A percentile compares a stretch with the other conserved stretches of the same genome.
Conservation (phyloP, 352 stramenopile genomes). For the Globisporangium takayamanum region DNA sequence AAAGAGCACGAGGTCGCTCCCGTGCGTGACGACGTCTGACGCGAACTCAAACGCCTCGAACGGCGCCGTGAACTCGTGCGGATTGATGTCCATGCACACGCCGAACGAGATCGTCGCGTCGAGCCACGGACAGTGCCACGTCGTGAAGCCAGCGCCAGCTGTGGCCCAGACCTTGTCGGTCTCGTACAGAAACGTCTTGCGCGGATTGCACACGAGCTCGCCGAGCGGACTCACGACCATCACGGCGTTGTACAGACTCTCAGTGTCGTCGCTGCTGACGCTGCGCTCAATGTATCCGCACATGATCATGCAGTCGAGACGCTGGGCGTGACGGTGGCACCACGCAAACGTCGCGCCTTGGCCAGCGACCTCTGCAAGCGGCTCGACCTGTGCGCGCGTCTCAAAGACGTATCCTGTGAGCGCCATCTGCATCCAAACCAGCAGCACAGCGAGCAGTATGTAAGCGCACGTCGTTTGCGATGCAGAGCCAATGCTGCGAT, state of each 20-base stretch:
- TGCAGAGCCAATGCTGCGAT: not conserved
- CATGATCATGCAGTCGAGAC: constrained; percentile 55
- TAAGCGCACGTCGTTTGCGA: constrained; percentile 1
- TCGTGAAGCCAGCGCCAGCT: constrained; percentile 45
- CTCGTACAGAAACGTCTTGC: constrained; percentile 83
- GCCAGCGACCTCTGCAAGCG: constrained; percentile 53
- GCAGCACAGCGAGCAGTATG: not conserved
- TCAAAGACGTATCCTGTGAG: constrained; percentile 81
- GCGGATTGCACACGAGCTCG: constrained; percentile 59
- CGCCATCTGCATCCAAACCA: constrained; percentile 40
- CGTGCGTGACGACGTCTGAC: constrained; percentile 31
- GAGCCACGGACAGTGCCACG: constrained; percentile 74
- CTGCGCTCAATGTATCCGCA: constrained; percentile 66
- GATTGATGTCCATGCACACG: constrained; percentile 90
- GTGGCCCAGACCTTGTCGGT: constrained; percentile 80
- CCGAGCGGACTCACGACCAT: constrained; percentile 68
- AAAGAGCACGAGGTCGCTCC: constrained; percentile 75
- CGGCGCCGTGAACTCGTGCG: constrained; percentile 64
- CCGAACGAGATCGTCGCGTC: constrained; percentile 74
- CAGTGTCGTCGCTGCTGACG: constrained; percentile 4
- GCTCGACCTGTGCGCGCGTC: constrained; percentile 39
- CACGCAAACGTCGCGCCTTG: constrained; percentile 55
- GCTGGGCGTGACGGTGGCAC: constrained; percentile 57
- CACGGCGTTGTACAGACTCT: constrained; percentile 70
- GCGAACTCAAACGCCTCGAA: constrained; percentile 74